These are phyloP conservation scores for Blastocystis sp. DNA, from an alignment of 352 stramenopile genomes.

Conservation along the genomic window DNA sequence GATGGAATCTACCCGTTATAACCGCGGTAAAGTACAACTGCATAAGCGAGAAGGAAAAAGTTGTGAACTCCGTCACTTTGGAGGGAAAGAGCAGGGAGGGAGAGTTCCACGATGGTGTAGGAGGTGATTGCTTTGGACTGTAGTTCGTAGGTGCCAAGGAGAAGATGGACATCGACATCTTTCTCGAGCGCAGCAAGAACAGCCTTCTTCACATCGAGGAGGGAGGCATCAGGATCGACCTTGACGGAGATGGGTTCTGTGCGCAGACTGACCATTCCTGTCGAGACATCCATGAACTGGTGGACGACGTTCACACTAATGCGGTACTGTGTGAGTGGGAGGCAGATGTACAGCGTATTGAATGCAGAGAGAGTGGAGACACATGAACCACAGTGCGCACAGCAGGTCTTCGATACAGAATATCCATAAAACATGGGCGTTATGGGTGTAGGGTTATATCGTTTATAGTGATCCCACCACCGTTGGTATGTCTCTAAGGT, in stretches of 20 bases:
- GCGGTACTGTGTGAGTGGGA: not conserved
- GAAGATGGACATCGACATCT: not conserved
- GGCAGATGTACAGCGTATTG: not conserved
- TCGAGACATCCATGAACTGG: not conserved
- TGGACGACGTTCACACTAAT: not conserved
- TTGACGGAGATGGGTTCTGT: not conserved
- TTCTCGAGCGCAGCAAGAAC: not conserved
- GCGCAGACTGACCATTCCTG: not conserved
- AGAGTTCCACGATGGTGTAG: not conserved
- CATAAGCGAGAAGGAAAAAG: not conserved
- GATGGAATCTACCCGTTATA: not conserved
- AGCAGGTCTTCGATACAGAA: not conserved
- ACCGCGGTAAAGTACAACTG: not conserved
- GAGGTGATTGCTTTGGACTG: not conserved
- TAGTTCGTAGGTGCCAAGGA: not conserved
- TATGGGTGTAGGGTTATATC: not conserved
- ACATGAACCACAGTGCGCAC: not conserved
- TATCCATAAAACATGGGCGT: constrained; percentile 22
- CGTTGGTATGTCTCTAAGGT: not conserved
- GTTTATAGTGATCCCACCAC: constrained; percentile 23
- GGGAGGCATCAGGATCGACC: not conserved
- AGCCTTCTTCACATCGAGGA: not conserved
- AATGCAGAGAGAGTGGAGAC: not conserved
- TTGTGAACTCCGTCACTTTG: not conserved
- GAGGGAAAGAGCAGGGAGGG: not conserved